Evolutionary conservation across 2,329 filamentous ascomycete genomes (phyloP).

Genomic region (Aspergillus sp.): DNA sequence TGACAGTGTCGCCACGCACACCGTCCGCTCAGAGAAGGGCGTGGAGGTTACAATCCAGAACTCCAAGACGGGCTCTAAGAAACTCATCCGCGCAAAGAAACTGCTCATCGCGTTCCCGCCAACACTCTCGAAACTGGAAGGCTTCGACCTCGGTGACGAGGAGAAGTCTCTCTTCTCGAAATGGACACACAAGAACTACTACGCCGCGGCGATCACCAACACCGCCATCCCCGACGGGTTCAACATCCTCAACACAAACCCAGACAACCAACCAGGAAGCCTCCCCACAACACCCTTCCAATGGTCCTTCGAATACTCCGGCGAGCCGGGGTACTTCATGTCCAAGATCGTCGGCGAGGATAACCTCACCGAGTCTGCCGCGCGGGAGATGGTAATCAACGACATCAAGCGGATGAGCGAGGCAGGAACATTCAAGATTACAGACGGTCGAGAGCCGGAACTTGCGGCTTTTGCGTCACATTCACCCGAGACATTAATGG

Average conservation of each 20-base stretch:
- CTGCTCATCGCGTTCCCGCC: conserved; percentile 41
- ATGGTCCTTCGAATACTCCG: conserved; percentile 13
- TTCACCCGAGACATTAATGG: conserved; percentile 38
- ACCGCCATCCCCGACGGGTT: conserved; percentile 35
- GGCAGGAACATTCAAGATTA: conserved; percentile 3
- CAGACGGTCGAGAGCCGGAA: conserved; percentile 19
- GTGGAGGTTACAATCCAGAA: conserved; percentile 28
- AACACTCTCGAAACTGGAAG: conserved; percentile 25
- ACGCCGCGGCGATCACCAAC: conserved; percentile 38
- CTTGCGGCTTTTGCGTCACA: conserved; percentile 40
- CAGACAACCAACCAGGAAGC: conserved; percentile 25
- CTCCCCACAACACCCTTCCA: conserved; percentile 22
- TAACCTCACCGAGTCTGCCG: conserved; percentile 25
- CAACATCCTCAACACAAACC: conserved; percentile 27
- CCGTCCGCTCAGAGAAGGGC: conserved; percentile 16
- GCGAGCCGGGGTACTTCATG: conserved; percentile 12
- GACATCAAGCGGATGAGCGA: conserved; percentile 18
- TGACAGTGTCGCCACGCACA: conserved; percentile 20
- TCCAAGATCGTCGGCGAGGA: conserved; percentile 13
- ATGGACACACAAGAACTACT: conserved; percentile 42
- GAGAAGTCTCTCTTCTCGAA: conserved; percentile 40
- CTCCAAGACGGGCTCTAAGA: conserved; percentile 22
- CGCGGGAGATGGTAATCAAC: conserved; percentile 9
- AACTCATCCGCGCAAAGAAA: conserved; percentile 36
- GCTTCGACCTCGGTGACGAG: conserved; percentile 35